Conservation (phyloP, 257 asterid species). For the Lycium ferocissimum region DNA sequence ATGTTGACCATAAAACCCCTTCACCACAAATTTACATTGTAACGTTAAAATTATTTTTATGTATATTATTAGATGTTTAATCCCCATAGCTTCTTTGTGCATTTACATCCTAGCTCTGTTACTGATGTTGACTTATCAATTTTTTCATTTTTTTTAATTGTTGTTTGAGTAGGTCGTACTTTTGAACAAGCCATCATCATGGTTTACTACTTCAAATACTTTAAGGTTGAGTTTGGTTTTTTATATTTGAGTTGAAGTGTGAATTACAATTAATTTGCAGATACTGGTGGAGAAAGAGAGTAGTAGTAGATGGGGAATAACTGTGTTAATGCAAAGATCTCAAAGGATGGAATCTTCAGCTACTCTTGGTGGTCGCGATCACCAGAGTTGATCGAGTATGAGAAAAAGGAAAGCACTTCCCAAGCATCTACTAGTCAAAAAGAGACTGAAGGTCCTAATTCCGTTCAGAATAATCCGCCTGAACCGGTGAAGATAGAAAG, state of each 20-base stretch:
- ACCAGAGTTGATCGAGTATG: conserved; percentile 24
- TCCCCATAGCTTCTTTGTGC: neutral
- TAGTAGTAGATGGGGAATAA: conserved; percentile 42
- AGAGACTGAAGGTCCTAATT: conserved; percentile 29
- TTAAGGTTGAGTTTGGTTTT: neutral
- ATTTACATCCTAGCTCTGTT: neutral
- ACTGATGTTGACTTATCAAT: neutral
- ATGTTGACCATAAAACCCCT: neutral
- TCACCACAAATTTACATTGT: neutral
- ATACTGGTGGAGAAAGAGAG: neutral
- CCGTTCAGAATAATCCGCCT: conserved; percentile 50
- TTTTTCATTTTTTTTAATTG: neutral
- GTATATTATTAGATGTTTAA: neutral
- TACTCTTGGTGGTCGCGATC: conserved; percentile 34
- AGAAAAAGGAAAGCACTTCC: conserved; percentile 21
- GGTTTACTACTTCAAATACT: conserved; percentile 24
- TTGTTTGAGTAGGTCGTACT: conserved; percentile 15
- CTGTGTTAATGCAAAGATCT: conserved; percentile 37
- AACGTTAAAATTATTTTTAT: neutral
- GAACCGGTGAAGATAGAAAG: conserved; percentile 41
- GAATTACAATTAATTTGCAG: neutral
- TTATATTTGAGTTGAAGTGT: conserved; percentile 25
- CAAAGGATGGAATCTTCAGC: conserved; percentile 41
- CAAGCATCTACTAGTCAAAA: conserved; percentile 18
- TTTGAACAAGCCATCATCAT: conserved; percentile 6